These are phyloP conservation scores for Phyllosticta capitalensis DNA, from an alignment of 2,329 filamentous ascomycete species.

Conservation along the genomic window DNA sequence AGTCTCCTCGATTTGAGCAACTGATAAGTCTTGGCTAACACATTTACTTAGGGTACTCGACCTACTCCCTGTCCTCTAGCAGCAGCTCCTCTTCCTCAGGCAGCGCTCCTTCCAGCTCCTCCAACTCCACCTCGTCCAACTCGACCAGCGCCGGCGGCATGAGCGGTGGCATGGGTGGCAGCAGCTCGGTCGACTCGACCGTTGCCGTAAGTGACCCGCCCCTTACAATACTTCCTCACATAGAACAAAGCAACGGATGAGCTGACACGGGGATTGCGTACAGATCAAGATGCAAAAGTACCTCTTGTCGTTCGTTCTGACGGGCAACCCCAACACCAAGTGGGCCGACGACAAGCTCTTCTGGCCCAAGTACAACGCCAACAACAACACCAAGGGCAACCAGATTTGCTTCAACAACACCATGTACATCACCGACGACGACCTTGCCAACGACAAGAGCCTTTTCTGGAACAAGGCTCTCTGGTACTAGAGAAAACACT, in stretches of 20 bases:
- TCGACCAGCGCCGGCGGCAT: conserved; percentile 8
- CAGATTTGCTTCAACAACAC: conserved; percentile 27
- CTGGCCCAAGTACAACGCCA: conserved; percentile 25
- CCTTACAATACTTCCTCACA: background rate
- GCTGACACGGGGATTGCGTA: background rate
- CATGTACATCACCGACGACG: conserved; percentile 21
- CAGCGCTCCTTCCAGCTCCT: background rate
- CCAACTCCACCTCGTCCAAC: conserved; percentile 13
- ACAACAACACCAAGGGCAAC: conserved; percentile 9
- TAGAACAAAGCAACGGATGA: background rate
- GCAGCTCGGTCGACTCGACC: conserved; percentile 3
- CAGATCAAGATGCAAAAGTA: conserved; percentile 24
- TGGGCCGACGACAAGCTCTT: conserved; percentile 26
- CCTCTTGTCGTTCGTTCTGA: conserved; percentile 22
- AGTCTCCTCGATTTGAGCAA: conserved; percentile 15
- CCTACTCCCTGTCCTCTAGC: conserved; percentile 9
- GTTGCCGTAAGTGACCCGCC: background rate
- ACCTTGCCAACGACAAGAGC: conserved; percentile 24
- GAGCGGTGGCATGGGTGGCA: background rate
- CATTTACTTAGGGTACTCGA: conserved; percentile 3
- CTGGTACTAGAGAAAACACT: conserved; percentile 20
- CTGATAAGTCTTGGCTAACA: conserved; percentile 2
- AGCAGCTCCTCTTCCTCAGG: background rate
- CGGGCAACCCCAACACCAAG: conserved; percentile 21
- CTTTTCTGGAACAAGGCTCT: conserved; percentile 27